These are phyloP conservation scores for Rhododendron simsii DNA, from an alignment of 148 eudicot species.

Conservation along the genomic window DNA sequence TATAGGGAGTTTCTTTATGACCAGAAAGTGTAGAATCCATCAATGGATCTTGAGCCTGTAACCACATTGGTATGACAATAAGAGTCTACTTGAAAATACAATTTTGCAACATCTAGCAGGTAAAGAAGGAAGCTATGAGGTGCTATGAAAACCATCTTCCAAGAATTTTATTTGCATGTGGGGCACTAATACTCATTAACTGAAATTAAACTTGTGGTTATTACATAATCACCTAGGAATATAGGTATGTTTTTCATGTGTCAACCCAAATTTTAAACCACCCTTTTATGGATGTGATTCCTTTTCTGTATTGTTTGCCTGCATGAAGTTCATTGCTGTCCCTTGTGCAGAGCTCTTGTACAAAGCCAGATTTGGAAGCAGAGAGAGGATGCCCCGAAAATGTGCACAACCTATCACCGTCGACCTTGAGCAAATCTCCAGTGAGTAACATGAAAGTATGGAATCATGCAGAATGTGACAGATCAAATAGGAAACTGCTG, in stretches of 20 bases:
- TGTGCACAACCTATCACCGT: slow-evolving; percentile 23
- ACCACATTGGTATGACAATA: neutral
- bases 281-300: neutral
- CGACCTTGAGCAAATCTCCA: slow-evolving; percentile 27
- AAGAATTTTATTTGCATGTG: neutral
- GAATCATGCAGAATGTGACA: slow-evolving; percentile 20
- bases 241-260: neutral
- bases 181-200: neutral
- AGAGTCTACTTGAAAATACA: neutral
- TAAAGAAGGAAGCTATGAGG: neutral
- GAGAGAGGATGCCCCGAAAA: slow-evolving; percentile 35
- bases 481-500: slow-evolving; percentile 19
- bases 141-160: neutral
- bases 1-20: neutral
- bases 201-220: neutral
- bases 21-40: neutral
- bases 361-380: slow-evolving; percentile 52
- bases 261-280: neutral
- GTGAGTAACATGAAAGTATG: slow-evolving; percentile 20
- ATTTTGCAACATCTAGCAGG: neutral
- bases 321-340: slow-evolving; percentile 11
- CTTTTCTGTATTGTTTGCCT: neutral
- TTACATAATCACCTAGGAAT: no score
- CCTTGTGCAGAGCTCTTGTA: slow-evolving; percentile 71
- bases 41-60: neutral